These are phyloP conservation scores for Monascus ruber DNA, from an alignment of 2,329 filamentous ascomycete species.

Conservation along the genomic window DNA sequence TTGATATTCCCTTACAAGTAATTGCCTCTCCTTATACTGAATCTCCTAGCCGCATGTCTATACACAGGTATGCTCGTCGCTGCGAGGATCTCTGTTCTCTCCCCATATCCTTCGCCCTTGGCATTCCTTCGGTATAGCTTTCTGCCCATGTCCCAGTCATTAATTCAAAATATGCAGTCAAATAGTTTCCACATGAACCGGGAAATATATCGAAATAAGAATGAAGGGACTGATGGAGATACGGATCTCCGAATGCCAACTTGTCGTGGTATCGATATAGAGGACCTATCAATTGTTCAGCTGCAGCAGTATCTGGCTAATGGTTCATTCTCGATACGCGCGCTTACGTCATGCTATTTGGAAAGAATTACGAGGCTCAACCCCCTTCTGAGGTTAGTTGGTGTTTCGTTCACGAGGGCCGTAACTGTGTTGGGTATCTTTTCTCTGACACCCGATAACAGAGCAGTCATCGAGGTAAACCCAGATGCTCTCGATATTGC, in stretches of 20 bases:
- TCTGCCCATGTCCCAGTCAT: too few relatives aligned
- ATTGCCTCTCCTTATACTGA: too few relatives aligned
- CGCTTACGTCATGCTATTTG: background rate
- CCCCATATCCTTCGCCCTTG: too few relatives aligned
- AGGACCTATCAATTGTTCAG: background rate
- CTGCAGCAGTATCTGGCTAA: background rate
- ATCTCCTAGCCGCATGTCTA: too few relatives aligned
- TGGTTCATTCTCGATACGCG: background rate
- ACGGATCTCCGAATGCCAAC: background rate
- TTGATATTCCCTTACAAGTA: too few relatives aligned
- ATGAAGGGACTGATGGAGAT: too few relatives aligned
- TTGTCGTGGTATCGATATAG: background rate
- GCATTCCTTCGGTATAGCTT: too few relatives aligned
- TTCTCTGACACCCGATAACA: slow-evolving; percentile 3
- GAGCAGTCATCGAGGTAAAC: slow-evolving; percentile 51
- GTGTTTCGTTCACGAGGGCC: background rate
- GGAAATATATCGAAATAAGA: too few relatives aligned
- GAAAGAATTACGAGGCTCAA: background rate
- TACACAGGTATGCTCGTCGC: too few relatives aligned
- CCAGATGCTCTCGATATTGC: slow-evolving; percentile 57
- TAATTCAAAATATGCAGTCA: too few relatives aligned
- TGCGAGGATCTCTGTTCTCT: too few relatives aligned
- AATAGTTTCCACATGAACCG: too few relatives aligned
- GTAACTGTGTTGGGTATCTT: background rate
- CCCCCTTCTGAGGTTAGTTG: background rate